Conservation (phyloP, 805 yeast species). For the Saccharomycodes ludwigii region DNA sequence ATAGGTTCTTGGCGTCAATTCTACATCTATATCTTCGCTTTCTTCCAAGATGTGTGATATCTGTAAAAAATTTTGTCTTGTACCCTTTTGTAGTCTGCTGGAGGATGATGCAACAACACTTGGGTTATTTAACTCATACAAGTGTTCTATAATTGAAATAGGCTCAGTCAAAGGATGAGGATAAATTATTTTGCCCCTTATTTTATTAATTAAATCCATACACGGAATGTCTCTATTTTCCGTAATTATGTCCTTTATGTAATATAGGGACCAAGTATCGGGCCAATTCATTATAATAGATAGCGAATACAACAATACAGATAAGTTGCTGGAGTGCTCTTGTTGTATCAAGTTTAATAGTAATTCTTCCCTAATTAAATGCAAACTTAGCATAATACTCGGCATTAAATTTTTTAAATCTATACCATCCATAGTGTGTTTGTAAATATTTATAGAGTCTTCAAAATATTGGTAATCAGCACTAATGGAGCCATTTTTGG, state of each 20-base stretch:
- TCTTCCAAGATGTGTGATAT: conserved; percentile 40
- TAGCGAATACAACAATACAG: conserved; percentile 46
- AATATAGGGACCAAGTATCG: conserved; percentile 47
- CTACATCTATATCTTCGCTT: conserved; percentile 40
- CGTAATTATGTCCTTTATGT: conserved; percentile 21
- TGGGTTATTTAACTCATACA: conserved; percentile 20
- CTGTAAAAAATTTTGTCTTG: conserved; percentile 55
- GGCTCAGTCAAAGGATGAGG: conserved; percentile 24
- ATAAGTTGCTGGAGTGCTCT: conserved; percentile 28
- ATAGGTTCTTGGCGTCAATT: conserved; percentile 55
- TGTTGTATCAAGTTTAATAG: conserved; percentile 39
- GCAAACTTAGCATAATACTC: conserved; percentile 54
- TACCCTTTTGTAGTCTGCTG: conserved; percentile 21
- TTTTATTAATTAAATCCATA: background rate
- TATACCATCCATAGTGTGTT: background rate
- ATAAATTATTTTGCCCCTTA: conserved; percentile 3
- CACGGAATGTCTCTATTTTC: background rate
- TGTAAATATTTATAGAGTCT: background rate
- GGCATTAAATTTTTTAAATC: conserved; percentile 45
- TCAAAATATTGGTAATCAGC: no score
- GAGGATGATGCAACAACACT: conserved; percentile 12
- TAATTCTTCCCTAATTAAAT: conserved; percentile 66
- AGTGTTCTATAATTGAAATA: conserved; percentile 28
- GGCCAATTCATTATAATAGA: conserved; percentile 68
- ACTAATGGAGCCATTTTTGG: no score